phyloP scores from a whole-genome alignment of 2,329 filamentous ascomycete species.

The Davidsoniella eucalypti region DNA sequence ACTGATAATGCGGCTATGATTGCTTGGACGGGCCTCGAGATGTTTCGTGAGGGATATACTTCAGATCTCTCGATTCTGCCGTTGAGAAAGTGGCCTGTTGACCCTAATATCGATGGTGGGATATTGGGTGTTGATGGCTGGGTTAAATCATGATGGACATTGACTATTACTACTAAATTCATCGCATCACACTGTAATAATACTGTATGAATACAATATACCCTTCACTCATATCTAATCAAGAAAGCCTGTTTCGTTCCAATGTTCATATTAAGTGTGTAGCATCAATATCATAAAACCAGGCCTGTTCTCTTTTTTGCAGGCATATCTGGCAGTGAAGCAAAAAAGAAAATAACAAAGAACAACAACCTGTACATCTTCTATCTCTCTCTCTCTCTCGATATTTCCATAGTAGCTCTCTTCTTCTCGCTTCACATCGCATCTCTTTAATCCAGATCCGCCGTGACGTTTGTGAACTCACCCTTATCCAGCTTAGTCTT shows the following conservation, averaged over 20 bases:
- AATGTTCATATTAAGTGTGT: constrained; percentile 10
- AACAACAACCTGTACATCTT: not conserved
- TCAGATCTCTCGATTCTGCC: constrained; percentile 44
- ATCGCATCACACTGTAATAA: constrained; percentile 13
- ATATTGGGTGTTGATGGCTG: constrained; percentile 44
- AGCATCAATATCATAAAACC: constrained; percentile 10
- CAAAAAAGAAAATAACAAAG: constrained; percentile 5
- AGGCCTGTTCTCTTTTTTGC: constrained; percentile 8
- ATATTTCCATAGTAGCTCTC: not conserved
- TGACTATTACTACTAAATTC: not conserved
- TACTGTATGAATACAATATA: constrained; percentile 9
- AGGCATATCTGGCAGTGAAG: constrained; percentile 4
- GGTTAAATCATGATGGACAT: constrained; percentile 16
- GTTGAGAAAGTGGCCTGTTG: constrained; percentile 58
- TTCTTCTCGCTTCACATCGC: constrained; percentile 1
- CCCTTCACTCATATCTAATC: not conserved
- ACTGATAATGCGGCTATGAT: constrained; percentile 98
- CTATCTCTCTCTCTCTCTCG: not conserved
- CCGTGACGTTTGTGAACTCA: constrained; percentile 93
- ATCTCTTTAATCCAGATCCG: constrained; percentile 41
- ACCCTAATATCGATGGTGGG: constrained; percentile 42
- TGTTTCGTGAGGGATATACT: constrained; percentile 65
- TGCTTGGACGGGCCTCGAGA: constrained; percentile 82
- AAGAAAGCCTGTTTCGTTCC: not conserved
- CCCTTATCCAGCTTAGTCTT: constrained; percentile 97